phyloP scores from a whole-genome alignment of 2,329 filamentous ascomycete species.

The Alternaria dauci region DNA sequence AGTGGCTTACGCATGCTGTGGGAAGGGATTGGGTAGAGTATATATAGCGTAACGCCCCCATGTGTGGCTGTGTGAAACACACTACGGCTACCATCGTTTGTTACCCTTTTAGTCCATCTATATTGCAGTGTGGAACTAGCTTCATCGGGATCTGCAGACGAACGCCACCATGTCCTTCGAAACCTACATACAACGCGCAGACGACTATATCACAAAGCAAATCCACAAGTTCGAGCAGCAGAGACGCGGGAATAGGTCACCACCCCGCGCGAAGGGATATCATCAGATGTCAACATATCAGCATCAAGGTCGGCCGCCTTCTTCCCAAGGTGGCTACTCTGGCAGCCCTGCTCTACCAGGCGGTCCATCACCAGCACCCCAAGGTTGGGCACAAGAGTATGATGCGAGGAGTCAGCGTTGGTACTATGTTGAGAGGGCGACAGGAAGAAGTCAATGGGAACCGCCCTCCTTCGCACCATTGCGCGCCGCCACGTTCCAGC shows the following conservation, averaged over 20 bases:
- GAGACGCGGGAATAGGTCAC: constrained; percentile 14
- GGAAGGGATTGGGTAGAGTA: constrained; percentile 9
- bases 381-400: constrained; percentile 69
- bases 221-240: constrained; percentile 32
- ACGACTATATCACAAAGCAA: constrained; percentile 27
- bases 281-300: constrained; percentile 14
- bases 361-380: constrained; percentile 28
- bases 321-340: constrained; percentile 9
- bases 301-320: constrained; percentile 4
- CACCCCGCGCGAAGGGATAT: constrained; percentile 15
- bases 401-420: constrained; percentile 67
- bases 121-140: neutral
- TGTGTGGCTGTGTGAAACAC: constrained; percentile 17
- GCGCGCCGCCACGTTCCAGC: constrained; percentile 9
- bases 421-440: constrained; percentile 69
- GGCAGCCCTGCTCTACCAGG: constrained; percentile 12
- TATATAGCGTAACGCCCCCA: constrained; percentile 11
- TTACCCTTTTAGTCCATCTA: neutral
- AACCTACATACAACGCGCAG: constrained; percentile 25
- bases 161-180: constrained; percentile 21
- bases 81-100: neutral
- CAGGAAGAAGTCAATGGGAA: constrained; percentile 70
- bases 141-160: neutral
- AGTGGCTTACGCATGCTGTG: constrained; percentile 25
- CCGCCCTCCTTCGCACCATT: constrained; percentile 26